Conservation (phyloP, 345 rosid species). For the Trapa incisa region DNA sequence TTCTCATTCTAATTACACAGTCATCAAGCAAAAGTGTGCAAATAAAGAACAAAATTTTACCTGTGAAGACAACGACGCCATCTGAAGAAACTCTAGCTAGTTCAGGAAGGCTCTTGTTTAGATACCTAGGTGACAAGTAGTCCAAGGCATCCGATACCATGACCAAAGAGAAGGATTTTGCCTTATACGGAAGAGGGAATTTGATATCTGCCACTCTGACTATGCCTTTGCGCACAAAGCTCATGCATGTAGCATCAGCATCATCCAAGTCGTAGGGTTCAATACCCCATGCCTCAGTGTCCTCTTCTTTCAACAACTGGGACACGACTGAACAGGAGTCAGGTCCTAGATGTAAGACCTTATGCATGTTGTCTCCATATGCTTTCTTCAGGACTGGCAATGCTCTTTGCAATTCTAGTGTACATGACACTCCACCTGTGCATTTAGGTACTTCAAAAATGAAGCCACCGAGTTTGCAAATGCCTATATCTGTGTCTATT, state of each 20-base stretch:
- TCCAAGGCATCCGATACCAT: constrained; percentile 60
- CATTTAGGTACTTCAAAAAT: neutral
- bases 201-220: constrained; percentile 22
- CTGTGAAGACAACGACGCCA: constrained; percentile 45
- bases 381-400: constrained; percentile 47
- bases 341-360: constrained; percentile 58
- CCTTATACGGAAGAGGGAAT: constrained; percentile 49
- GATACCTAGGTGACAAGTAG: constrained; percentile 61
- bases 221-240: constrained; percentile 18
- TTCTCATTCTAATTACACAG: neutral
- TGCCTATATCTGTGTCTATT: neutral
- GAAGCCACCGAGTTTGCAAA: neutral
- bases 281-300: constrained; percentile 23
- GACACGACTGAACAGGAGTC: constrained; percentile 57
- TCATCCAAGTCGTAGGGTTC: constrained; percentile 72
- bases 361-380: constrained; percentile 53
- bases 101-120: constrained; percentile 54
- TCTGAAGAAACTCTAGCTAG: constrained; percentile 50
- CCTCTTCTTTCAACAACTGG: constrained; percentile 45
- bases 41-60: constrained; percentile 17
- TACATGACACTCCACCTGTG: constrained; percentile 49
- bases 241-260: constrained; percentile 25
- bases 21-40: neutral
- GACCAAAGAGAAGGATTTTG: constrained; percentile 57
- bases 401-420: constrained; percentile 40